phyloP scores from a whole-genome alignment of 1,284 basidiomycete genomes.

The Ceratobasidium sp. region DNA sequence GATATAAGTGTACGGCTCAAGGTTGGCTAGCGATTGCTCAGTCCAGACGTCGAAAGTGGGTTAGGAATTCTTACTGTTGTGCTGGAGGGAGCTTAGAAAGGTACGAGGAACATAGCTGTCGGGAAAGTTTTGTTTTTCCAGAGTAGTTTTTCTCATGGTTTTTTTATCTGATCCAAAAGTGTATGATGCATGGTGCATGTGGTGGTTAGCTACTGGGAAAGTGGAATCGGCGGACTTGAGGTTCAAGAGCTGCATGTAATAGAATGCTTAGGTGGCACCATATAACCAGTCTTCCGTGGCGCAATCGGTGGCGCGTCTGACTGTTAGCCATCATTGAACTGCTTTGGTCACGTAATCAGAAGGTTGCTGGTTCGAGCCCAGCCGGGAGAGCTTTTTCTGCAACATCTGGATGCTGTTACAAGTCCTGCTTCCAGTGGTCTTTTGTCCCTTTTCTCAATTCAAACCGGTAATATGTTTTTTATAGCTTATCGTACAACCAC shows the following conservation, averaged over 20 bases:
- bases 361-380: conserved; percentile 31
- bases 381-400: conserved; percentile 28
- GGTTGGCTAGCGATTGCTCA: conserved; percentile 73
- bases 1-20: conserved; percentile 75
- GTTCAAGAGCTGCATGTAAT: too few species aligned
- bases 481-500: too few species aligned
- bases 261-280: too few species aligned
- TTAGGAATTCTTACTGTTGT: conserved; percentile 66
- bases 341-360: conserved; percentile 12
- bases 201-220: too few species aligned
- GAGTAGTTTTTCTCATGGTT: conserved; percentile 83
- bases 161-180: not conserved
- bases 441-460: too few species aligned
- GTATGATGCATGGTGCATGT: conserved; percentile 11
- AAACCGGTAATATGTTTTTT: too few species aligned
- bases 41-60: conserved; percentile 40
- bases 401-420: not conserved
- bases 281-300: conserved; percentile 16
- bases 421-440: too few species aligned
- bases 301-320: conserved; percentile 34
- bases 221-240: too few species aligned
- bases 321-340: conserved; percentile 7
- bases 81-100: conserved; percentile 79
- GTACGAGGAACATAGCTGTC: conserved; percentile 85
- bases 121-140: conserved; percentile 80